These are phyloP conservation scores for Pleurozium schreberi DNA, from an alignment of 225 moss, liverwort and hornwort genomes.

Conservation along the genomic window DNA sequence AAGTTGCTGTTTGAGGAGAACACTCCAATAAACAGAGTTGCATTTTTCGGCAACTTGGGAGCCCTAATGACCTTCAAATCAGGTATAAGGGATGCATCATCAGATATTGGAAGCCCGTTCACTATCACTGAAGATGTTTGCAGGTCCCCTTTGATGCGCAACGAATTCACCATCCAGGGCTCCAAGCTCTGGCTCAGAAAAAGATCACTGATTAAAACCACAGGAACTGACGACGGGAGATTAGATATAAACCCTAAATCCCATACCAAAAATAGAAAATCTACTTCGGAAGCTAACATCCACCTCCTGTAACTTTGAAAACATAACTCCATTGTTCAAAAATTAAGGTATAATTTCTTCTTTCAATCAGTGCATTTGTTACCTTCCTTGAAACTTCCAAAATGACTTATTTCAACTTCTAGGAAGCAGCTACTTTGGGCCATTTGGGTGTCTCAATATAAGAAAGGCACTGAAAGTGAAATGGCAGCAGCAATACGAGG, in stretches of 20 bases:
- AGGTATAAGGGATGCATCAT: conserved; percentile 40
- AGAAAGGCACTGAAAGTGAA: background rate
- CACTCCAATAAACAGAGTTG: conserved; percentile 69
- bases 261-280: background rate
- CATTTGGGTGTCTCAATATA: background rate
- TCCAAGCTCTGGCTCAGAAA: conserved; percentile 54
- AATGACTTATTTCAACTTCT: background rate
- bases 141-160: conserved; percentile 61
- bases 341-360: background rate
- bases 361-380: background rate
- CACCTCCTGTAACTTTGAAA: background rate
- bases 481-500: background rate
- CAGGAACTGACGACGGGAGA: background rate
- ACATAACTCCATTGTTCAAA: background rate
- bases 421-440: background rate
- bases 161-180: conserved; percentile 67
- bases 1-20: conserved; percentile 89
- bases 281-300: background rate
- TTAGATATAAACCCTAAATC: background rate
- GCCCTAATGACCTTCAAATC: conserved; percentile 63
- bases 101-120: conserved; percentile 78
- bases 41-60: conserved; percentile 38
- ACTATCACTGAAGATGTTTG: conserved; percentile 55
- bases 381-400: background rate
- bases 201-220: background rate